Evolutionary conservation across 441 rosid genomes (phyloP).

Genomic region (Kokia cookei): DNA sequence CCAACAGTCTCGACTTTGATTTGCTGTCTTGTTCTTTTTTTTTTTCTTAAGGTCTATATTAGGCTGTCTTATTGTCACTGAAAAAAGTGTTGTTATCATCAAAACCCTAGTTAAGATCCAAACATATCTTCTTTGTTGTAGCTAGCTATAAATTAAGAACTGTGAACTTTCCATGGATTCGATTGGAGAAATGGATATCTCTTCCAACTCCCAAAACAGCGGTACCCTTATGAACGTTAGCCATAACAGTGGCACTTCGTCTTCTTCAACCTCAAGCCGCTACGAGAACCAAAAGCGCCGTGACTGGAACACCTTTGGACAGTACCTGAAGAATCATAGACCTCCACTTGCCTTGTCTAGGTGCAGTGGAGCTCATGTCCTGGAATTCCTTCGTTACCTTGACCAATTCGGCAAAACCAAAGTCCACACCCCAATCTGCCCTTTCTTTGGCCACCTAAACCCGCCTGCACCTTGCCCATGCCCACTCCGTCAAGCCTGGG

Average conservation of each 20-base stretch:
- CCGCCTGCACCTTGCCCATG: conserved; percentile 59
- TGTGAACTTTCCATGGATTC: conserved; percentile 26
- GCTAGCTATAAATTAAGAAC: not conserved
- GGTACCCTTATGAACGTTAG: not conserved
- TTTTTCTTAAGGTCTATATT: not conserved
- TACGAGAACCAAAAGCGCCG: conserved; percentile 56
- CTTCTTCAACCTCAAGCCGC: conserved; percentile 33
- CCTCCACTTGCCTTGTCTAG: conserved; percentile 44
- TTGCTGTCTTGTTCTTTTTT: not conserved
- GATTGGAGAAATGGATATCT: conserved; percentile 29
- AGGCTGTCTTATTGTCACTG: not conserved
- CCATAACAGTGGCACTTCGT: conserved; percentile 3
- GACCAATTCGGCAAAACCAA: conserved; percentile 60
- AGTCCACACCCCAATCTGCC: conserved; percentile 48
- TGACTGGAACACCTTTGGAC: conserved; percentile 60
- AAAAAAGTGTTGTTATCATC: not conserved
- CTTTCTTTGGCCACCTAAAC: conserved; percentile 50
- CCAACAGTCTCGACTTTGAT: not conserved
- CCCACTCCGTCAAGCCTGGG: conserved; percentile 63
- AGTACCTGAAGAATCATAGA: conserved; percentile 46
- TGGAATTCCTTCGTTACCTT: conserved; percentile 50
- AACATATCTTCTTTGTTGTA: not conserved
- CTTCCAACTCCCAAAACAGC: conserved; percentile 12
- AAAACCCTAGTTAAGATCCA: conserved; percentile 20
- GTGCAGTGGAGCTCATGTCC: conserved; percentile 63